Evolutionary conservation across 2,329 filamentous ascomycete genomes (phyloP).

Genomic region (Diaporthe caulivora): DNA sequence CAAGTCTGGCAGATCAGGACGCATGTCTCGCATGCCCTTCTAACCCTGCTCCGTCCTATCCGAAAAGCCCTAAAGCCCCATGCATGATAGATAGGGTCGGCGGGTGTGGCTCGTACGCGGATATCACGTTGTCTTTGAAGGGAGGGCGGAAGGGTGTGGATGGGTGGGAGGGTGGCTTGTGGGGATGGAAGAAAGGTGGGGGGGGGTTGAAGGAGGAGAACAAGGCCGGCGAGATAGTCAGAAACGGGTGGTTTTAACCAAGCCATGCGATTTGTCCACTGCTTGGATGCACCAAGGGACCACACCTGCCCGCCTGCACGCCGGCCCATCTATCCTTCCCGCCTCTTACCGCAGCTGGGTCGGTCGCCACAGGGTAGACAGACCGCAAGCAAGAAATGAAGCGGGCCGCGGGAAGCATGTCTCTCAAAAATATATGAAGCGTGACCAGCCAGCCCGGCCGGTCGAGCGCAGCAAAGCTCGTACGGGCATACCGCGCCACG

Average conservation of each 20-base stretch:
- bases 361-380: not conserved
- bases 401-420: constrained; percentile 4
- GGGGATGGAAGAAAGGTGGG: too few species aligned
- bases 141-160: not conserved
- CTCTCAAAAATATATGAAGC: not conserved
- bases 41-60: not conserved
- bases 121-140: constrained; percentile 17
- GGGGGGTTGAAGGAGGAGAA: not conserved
- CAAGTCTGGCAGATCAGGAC: constrained; percentile 30
- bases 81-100: not conserved
- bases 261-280: constrained; percentile 18
- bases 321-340: not conserved
- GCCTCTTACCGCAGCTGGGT: not conserved
- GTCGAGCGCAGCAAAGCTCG: not conserved
- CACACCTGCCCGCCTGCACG: constrained; percentile 8
- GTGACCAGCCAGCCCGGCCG: not conserved
- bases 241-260: not conserved
- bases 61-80: too few species aligned
- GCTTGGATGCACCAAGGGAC: constrained; percentile 21
- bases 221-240: too few species aligned
- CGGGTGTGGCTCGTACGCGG: constrained; percentile 11
- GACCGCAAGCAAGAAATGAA: not conserved
- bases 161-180: constrained; percentile 1
- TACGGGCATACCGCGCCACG: not conserved
- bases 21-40: constrained; percentile 20